Evolutionary conservation across 1,284 basidiomycete species (phyloP).

Genomic region (Fomitopsis betulina): DNA sequence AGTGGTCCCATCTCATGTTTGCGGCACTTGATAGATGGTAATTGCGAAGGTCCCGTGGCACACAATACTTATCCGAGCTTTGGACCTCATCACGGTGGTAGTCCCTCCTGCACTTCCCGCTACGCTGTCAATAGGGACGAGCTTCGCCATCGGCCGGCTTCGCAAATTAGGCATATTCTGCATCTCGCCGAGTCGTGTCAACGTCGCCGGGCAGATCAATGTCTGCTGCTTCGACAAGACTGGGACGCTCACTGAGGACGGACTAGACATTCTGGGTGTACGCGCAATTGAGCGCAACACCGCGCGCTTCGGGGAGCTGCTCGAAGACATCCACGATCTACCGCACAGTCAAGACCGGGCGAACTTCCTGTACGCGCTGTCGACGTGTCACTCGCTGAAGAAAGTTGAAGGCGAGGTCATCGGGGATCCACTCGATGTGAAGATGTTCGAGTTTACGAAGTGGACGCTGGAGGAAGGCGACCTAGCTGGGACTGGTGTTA

Average conservation of each 20-base stretch:
- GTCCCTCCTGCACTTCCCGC: conserved; percentile 98
- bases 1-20: conserved; percentile 6
- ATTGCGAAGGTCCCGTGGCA: conserved; percentile 73
- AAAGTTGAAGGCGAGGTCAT: conserved; percentile 87
- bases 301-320: conserved; percentile 86
- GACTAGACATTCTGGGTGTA: conserved; percentile 93
- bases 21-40: not conserved
- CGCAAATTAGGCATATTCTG: conserved; percentile 92
- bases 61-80: conserved; percentile 87
- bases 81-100: conserved; percentile 97
- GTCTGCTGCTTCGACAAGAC: conserved; percentile 99
- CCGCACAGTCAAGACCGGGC: conserved; percentile 72
- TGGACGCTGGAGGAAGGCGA: conserved; percentile 96
- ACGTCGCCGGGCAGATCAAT: conserved; percentile 95
- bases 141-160: conserved; percentile 89
- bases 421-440: conserved; percentile 95
- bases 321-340: conserved; percentile 85
- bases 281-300: conserved; percentile 74
- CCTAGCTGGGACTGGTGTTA: conserved; percentile 60
- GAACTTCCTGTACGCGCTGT: conserved; percentile 86
- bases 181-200: conserved; percentile 95
- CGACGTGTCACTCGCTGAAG: conserved; percentile 96
- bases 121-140: conserved; percentile 96
- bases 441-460: conserved; percentile 96
- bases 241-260: conserved; percentile 97